A percentile compares a stretch with the other conserved stretches of the same genome.
These are phyloP conservation scores for Trichoderma brevicompactum DNA, from an alignment of 2,329 filamentous ascomycete genomes.

Conservation along the genomic window DNA sequence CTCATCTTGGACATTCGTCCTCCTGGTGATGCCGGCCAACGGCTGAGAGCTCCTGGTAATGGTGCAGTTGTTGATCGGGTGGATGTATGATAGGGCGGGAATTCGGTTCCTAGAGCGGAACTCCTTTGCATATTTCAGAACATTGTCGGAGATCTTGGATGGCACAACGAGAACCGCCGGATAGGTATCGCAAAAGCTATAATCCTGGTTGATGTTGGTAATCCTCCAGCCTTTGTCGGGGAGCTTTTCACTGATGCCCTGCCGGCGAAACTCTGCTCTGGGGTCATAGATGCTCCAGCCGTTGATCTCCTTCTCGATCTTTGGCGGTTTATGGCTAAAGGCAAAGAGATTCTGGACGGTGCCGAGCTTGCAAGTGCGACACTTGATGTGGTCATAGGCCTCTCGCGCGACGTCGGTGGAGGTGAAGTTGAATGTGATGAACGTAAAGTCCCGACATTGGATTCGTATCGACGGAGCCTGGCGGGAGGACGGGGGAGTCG, in stretches of 20 bases:
- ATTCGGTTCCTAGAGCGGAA: conserved; percentile 90
- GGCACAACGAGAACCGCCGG: conserved; percentile 85
- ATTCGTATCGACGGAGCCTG: conserved; percentile 82
- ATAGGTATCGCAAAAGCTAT: conserved; percentile 90
- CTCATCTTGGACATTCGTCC: conserved; percentile 94
- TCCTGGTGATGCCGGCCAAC: conserved; percentile 80
- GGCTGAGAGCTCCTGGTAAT: conserved; percentile 96
- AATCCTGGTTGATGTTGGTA: conserved; percentile 87
- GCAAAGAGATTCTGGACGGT: conserved; percentile 89
- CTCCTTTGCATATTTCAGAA: conserved; percentile 86
- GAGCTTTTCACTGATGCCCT: conserved; percentile 85
- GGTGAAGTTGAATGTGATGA: conserved; percentile 85
- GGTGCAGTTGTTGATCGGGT: conserved; percentile 94
- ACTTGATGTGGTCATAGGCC: conserved; percentile 83
- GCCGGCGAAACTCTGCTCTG: conserved; percentile 79
- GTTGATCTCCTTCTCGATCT: conserved; percentile 72
- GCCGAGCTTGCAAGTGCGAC: conserved; percentile 79
- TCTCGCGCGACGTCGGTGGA: conserved; percentile 77
- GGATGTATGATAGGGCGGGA: conserved; percentile 90
- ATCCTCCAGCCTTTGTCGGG: conserved; percentile 83
- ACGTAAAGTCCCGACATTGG: conserved; percentile 90
- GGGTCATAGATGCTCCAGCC: conserved; percentile 88
- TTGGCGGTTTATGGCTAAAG: conserved; percentile 79
- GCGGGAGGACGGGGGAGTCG: conserved; percentile 69
- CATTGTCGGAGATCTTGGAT: conserved; percentile 91